Evolutionary conservation across 306 rosid genomes (phyloP).

Genomic region (Pueraria montana): DNA sequence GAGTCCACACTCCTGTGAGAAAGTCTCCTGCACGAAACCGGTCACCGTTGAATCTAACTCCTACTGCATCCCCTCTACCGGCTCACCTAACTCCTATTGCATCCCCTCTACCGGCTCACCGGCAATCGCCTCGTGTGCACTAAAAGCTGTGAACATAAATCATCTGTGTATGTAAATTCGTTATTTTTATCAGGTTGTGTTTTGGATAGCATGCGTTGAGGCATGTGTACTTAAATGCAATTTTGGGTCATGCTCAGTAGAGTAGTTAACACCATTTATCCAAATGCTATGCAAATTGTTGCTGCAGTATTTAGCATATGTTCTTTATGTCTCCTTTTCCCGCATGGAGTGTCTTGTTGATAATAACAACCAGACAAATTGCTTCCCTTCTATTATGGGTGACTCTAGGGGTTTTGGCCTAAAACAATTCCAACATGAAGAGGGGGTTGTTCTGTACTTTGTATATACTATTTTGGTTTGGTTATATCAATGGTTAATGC

Average conservation of each 20-base stretch:
- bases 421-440: not conserved
- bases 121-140: conserved; percentile 60
- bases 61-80: conserved; percentile 69
- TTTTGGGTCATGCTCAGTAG: conserved; percentile 46
- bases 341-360: not conserved
- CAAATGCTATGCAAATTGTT: conserved; percentile 10
- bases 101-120: conserved; percentile 68
- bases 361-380: not conserved
- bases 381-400: not conserved
- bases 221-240: conserved; percentile 47
- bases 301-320: conserved; percentile 1
- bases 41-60: conserved; percentile 60
- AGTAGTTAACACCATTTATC: conserved; percentile 43
- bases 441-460: not conserved
- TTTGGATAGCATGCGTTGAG: conserved; percentile 48
- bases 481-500: too few species aligned
- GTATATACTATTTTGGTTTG: too few species aligned
- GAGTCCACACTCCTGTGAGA: conserved; percentile 45
- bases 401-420: not conserved
- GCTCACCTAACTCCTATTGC: conserved; percentile 65
- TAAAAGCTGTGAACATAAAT: conserved; percentile 10
- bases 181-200: conserved; percentile 47
- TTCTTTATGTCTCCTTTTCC: not conserved
- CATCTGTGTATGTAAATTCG: conserved; percentile 50
- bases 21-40: conserved; percentile 66